Conservation (phyloP, 768 basidiomycete species). For the Tulasnella sp. region DNA sequence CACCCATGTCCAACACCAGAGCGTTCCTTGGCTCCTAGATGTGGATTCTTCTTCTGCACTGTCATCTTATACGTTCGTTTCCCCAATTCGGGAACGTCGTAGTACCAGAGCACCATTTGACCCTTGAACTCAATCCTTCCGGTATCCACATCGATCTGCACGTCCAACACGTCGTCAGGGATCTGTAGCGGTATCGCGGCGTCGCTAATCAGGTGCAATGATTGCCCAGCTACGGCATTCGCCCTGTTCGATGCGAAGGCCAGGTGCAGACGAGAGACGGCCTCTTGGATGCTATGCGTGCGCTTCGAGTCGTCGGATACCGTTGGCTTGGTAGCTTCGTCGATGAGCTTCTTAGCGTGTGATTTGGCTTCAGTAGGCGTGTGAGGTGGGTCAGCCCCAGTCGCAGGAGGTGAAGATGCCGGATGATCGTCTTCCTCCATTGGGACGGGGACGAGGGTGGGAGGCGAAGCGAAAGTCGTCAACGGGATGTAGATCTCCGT, state of each 20-base stretch:
- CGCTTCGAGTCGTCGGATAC: not conserved
- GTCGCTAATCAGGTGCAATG: slow-evolving; percentile 9
- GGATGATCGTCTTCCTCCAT: not conserved
- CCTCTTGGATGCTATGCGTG: slow-evolving; percentile 7
- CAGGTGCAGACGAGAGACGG: slow-evolving; percentile 3
- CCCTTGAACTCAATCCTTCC: slow-evolving; percentile 4
- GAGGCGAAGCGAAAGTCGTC: slow-evolving; percentile 10
- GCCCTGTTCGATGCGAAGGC: slow-evolving; percentile 5
- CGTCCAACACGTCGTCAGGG: slow-evolving; percentile 3
- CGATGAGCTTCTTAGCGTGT: not conserved
- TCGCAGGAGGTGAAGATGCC: not conserved
- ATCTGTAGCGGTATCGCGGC: slow-evolving; percentile 6
- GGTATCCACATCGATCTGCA: slow-evolving; percentile 10
- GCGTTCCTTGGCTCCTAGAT: not conserved
- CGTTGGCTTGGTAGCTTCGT: not conserved
- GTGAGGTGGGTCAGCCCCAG: not conserved
- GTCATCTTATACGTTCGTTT: slow-evolving; percentile 1
- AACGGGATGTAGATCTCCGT: slow-evolving; percentile 90
- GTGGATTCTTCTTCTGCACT: not conserved
- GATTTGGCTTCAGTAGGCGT: not conserved
- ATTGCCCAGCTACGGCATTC: not conserved
- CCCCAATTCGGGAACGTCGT: not conserved
- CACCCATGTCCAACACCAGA: not conserved
- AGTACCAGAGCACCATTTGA: slow-evolving; percentile 11
- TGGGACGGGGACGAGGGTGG: slow-evolving; percentile 6